These are phyloP conservation scores for Yamadazyma siamensis DNA, from an alignment of 1,139 yeast species.

Conservation along the genomic window DNA sequence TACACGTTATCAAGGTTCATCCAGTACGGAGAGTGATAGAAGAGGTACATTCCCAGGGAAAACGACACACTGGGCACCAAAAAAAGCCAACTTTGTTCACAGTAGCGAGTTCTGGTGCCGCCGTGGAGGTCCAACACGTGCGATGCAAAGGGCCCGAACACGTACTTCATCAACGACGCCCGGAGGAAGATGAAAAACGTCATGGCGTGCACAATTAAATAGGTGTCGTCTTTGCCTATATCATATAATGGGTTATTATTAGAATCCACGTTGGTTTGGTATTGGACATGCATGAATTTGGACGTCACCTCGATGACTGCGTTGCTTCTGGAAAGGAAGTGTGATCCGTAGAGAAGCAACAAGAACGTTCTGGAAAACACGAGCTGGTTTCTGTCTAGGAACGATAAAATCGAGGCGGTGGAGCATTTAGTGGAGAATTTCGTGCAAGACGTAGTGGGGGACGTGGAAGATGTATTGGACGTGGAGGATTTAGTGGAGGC, in stretches of 20 bases:
- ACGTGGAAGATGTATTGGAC: too few relatives aligned
- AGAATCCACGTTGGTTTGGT: conserved; percentile 25
- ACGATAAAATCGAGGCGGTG: conserved; percentile 26
- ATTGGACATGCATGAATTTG: conserved; percentile 51
- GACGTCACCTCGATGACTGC: conserved; percentile 22
- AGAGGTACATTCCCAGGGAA: conserved; percentile 55
- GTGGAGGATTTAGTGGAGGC: too few relatives aligned
- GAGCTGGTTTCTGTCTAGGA: conserved; percentile 40
- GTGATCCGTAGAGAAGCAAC: conserved; percentile 23
- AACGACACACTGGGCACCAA: conserved; percentile 61
- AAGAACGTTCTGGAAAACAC: conserved; percentile 30
- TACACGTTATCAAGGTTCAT: conserved; percentile 58
- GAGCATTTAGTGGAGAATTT: too few relatives aligned
- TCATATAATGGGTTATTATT: conserved; percentile 39
- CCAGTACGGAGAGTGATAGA: conserved; percentile 58
- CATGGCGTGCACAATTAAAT: conserved; percentile 54
- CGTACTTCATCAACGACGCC: conserved; percentile 54
- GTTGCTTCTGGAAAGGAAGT: conserved; percentile 17
- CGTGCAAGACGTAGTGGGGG: too few relatives aligned
- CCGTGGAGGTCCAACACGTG: conserved; percentile 42
- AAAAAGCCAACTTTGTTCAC: conserved; percentile 84
- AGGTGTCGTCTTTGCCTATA: conserved; percentile 56
- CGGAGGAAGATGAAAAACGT: conserved; percentile 58
- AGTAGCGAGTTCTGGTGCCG: conserved; percentile 63
- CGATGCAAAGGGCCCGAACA: conserved; percentile 57